A percentile compares a stretch with the other conserved stretches of the same genome.
Evolutionary conservation across 116 monocot species (phyloP).

Genomic region (Papilionanthe hybrid): DNA sequence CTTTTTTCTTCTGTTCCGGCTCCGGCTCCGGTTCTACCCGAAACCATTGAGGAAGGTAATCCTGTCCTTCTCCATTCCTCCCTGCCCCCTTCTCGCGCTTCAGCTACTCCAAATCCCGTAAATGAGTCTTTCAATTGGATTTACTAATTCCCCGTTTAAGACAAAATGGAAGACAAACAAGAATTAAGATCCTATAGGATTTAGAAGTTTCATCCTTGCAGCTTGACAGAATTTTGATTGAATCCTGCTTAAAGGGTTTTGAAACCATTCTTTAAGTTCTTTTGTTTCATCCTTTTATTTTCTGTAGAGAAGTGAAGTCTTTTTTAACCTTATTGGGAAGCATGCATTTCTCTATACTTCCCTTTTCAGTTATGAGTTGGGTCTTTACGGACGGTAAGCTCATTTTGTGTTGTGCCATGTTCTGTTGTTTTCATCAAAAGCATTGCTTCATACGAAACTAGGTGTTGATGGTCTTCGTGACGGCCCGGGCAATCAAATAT

Average conservation of each 20-base stretch:
- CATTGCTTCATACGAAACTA: background rate
- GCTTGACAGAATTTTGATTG: no score
- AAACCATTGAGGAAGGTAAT: background rate
- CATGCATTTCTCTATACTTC: background rate
- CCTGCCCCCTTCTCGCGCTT: no score
- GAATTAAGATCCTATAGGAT: no score
- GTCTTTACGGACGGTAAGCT: background rate
- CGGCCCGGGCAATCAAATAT: slow-evolving; percentile 28
- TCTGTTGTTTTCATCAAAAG: background rate
- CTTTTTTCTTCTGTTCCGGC: no score
- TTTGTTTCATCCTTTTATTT: background rate
- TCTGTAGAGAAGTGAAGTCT: background rate
- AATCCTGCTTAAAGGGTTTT: background rate
- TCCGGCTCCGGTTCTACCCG: no score
- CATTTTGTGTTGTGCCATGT: background rate
- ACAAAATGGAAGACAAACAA: no score
- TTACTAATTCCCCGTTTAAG: no score
- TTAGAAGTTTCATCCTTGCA: no score
- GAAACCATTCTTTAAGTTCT: background rate
- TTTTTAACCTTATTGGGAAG: background rate
- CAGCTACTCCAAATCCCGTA: no score
- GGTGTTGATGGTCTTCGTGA: slow-evolving; percentile 9
- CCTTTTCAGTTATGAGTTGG: background rate
- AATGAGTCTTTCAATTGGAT: no score
- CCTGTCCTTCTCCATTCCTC: no score